Evolutionary conservation across 768 basidiomycete species (phyloP), one percentile per base, ranked within the genome.

Genomic region (Xanthoconium stramineum): DNA sequence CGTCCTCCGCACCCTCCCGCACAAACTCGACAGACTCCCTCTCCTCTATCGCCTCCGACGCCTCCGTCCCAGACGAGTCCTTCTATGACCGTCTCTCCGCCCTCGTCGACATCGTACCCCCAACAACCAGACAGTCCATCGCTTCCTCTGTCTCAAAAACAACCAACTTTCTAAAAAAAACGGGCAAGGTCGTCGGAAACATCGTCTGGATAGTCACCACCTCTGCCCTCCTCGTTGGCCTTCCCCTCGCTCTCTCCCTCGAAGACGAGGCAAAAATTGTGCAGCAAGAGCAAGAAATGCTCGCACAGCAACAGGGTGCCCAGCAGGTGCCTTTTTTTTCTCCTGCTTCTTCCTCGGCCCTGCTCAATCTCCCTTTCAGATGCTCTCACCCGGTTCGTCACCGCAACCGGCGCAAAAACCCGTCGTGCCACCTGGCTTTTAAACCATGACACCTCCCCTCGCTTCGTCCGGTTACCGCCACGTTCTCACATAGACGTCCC

Each of bases 211-310:
- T 97, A 59, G 78, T 98, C 68, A 94, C 92, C 52, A 98, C 96
- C 10, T 91, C 89, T 43, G 94, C 95, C 1, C 78, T 99, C 52
- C 83, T 99, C 61, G 88, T 99, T 48, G 97, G 92, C 14, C 79
- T 99, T 38, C 97, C 97, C 35, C 80, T 98, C 59, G 94, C 95
- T 6, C 80, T 98, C 63, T 88, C 86, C 58, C 79, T 98, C 64
- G 97, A 99, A 75, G 96, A 97, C 74, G 97, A 99, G 77, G 89
- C 91, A 52, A 94, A 94, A 75, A 83, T 96, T 55, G 88, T 94
- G 12, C 86, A 88, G 46, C 94, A 98, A 75, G 97, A 98, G 74
- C 87, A 90, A 75, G 94, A 98, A 74, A 83, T 92, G 82, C 76
- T 91, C 59, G 91, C 91, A 50, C 94, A 96, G 71, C 92, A 94